Evolutionary conservation across 1,284 basidiomycete genomes (phyloP).

Genomic region (Wolfiporia cocos): DNA sequence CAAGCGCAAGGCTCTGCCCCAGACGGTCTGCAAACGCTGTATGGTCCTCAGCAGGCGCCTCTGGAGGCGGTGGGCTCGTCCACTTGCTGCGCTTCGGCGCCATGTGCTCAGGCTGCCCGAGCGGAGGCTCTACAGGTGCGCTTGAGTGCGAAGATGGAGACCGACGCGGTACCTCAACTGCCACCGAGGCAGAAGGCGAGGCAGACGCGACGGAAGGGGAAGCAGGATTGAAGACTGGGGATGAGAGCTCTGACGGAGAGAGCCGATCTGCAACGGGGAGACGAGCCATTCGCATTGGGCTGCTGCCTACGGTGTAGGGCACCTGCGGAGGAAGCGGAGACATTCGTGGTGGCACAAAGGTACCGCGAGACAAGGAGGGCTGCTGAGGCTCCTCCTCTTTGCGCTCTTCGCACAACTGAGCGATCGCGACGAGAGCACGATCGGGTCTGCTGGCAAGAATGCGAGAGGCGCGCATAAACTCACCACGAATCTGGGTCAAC

Average conservation of each 20-base stretch:
- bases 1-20: constrained; percentile 56
- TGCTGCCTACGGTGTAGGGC: constrained; percentile 60
- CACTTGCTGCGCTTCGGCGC: constrained; percentile 69
- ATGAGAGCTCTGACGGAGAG: constrained; percentile 33
- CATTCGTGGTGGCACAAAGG: constrained; percentile 47
- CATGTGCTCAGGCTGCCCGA: constrained; percentile 56
- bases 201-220: constrained; percentile 10
- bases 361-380: constrained; percentile 38
- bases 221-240: constrained; percentile 9
- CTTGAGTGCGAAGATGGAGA: constrained; percentile 22
- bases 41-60: constrained; percentile 62
- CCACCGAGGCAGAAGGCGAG: constrained; percentile 10
- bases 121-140: constrained; percentile 25
- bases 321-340: constrained; percentile 58
- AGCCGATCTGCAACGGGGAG: constrained; percentile 33
- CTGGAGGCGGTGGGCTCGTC: constrained; percentile 78
- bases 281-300: constrained; percentile 46
- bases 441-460: constrained; percentile 77
- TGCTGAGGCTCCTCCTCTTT: constrained; percentile 50
- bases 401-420: constrained; percentile 81
- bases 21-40: constrained; percentile 60
- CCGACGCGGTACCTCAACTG: constrained; percentile 15
- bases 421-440: constrained; percentile 73
- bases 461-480: constrained; percentile 94
- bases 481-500: constrained; percentile 79